Base-by-base conservation (phyloP, 768 basidiomycete species). In the Boletus huronensis region DNA sequence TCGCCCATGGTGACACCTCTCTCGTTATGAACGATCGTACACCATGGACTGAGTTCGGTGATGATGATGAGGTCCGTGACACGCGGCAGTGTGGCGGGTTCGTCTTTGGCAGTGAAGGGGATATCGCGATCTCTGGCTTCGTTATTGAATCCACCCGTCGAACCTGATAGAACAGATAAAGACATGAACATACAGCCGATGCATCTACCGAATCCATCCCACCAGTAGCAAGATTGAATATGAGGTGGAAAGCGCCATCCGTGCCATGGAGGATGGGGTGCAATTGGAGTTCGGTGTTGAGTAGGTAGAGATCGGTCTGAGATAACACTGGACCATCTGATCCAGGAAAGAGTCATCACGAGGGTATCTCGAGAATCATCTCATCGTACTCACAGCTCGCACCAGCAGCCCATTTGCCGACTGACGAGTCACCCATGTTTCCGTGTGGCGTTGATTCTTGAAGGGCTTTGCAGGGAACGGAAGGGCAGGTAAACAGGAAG, bases 281-380 rank as follows among this genome's bases (percentile, higher is more conserved):
- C 31, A 93, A 65, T 62, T 88, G 81, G 3, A 93, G 77, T 16
- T 84, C 81, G 5, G 82, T 79, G 41, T 80, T 77, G 52, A 93
- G 80, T 3, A 93, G 79, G 69, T 90, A 93, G 14, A 93, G 77
- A 64, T 93, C 90, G 0, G 88, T 90, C 64, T 88, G 87, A 3
- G 82, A 80, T 14, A 93, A 77, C 6, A 92, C 82, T 6, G 90
- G 90, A 0, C 88, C 90, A 70, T 92, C 88, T 91, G 46, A 19
- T 39, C 35, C 39, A 28, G 49, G 31, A 9, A 61, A 48, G 40
- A 35, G 17, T 26, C 1, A 7, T 48, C 17, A 25, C 46, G 10
- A 41, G 7, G 48, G 26, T 26, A 11, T 14, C 41, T 31, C 26
- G 4, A 31, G 29, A 14, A 38, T 39, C 34, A 50, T 21, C 4